These are phyloP conservation scores for Cicer pinnatifidum DNA, from an alignment of 306 rosid genomes.

Conservation along the genomic window DNA sequence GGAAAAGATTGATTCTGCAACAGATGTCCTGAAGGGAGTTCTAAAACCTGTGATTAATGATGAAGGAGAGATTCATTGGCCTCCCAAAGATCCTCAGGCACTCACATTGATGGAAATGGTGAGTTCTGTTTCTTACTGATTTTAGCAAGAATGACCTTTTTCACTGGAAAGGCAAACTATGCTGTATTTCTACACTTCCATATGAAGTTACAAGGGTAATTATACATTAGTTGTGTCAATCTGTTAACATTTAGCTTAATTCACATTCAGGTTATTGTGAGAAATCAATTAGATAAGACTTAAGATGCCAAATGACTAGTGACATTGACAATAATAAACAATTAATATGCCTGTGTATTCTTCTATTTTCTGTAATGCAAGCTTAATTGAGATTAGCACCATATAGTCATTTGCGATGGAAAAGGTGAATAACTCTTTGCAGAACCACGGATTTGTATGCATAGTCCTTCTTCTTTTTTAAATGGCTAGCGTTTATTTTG, in stretches of 20 bases:
- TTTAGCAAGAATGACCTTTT: conserved; percentile 5
- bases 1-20: conserved; percentile 91
- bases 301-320: conserved; percentile 32
- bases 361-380: conserved; percentile 14
- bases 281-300: conserved; percentile 25
- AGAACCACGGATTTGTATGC: background rate
- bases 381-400: conserved; percentile 24
- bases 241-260: conserved; percentile 20
- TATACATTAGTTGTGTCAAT: conserved; percentile 11
- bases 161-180: conserved; percentile 8
- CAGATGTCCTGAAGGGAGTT: conserved; percentile 80
- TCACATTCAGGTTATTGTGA: conserved; percentile 31
- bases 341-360: conserved; percentile 1
- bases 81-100: conserved; percentile 81
- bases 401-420: conserved; percentile 20
- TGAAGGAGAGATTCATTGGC: conserved; percentile 85
- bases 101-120: conserved; percentile 76
- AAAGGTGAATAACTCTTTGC: conserved; percentile 33
- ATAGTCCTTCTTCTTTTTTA: conserved; percentile 36
- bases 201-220: background rate
- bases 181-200: background rate
- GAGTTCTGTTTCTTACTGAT: conserved; percentile 42
- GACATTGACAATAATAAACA: conserved; percentile 32
- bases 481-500: conserved; percentile 29
- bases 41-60: conserved; percentile 78